A percentile compares a stretch with the other conserved stretches of the same genome.
Evolutionary conservation across 2,329 filamentous ascomycete genomes (phyloP).

Genomic region (Dendrostoma leiphaemia): DNA sequence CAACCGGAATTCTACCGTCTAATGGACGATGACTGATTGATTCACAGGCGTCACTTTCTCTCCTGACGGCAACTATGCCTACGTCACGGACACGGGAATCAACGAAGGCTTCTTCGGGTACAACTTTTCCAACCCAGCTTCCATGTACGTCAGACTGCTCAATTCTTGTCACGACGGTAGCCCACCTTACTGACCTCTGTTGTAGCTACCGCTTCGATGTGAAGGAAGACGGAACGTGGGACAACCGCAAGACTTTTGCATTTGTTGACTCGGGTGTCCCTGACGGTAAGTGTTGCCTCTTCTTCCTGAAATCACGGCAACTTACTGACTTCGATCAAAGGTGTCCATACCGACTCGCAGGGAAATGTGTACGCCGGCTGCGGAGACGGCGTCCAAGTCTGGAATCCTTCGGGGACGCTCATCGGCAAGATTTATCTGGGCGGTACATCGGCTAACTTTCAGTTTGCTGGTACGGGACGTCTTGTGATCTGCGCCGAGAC

Average conservation of each 20-base stretch:
- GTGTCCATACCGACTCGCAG: slow-evolving; percentile 50
- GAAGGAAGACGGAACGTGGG: slow-evolving; percentile 39
- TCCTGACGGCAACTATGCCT: slow-evolving; percentile 46
- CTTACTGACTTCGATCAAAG: slow-evolving; percentile 29
- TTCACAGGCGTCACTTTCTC: slow-evolving; percentile 48
- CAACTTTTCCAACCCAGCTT: slow-evolving; percentile 40
- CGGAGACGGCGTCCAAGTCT: slow-evolving; percentile 51
- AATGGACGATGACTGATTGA: no score
- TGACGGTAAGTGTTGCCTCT: slow-evolving; percentile 53
- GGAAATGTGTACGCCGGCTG: slow-evolving; percentile 55
- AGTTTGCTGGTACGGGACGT: slow-evolving; percentile 41
- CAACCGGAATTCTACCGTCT: no score
- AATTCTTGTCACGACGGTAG: slow-evolving; percentile 1
- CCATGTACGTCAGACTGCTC: slow-evolving; percentile 40
- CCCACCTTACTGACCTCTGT: background rate
- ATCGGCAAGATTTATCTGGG: slow-evolving; percentile 57
- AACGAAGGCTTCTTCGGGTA: slow-evolving; percentile 40
- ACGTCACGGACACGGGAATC: slow-evolving; percentile 56
- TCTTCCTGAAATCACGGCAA: no score
- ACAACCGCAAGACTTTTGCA: slow-evolving; percentile 51
- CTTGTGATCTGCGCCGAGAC: slow-evolving; percentile 43
- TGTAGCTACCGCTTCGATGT: slow-evolving; percentile 42
- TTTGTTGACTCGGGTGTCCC: slow-evolving; percentile 51
- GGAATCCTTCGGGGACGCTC: slow-evolving; percentile 44
- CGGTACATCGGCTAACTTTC: slow-evolving; percentile 45